Base-by-base conservation (phyloP, 139 green algal species). In the Closterium sp. region DNA sequence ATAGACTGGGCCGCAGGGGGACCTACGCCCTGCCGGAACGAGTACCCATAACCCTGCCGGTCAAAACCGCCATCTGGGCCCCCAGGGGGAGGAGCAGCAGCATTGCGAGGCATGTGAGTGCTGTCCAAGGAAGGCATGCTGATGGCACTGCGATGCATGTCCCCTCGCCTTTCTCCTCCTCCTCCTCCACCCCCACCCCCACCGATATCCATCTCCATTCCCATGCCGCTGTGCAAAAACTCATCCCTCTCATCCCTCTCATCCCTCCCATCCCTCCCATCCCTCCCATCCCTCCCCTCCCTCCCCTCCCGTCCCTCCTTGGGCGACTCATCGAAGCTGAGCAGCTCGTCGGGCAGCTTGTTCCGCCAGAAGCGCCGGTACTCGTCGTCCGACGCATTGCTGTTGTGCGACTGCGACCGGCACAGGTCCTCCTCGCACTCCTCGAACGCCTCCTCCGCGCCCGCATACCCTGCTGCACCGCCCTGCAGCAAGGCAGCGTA, bases 281-380 rank as follows among this genome's bases (percentile, higher is more conserved):
- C 38, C 0, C 38, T 10, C 38, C 38, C 38, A 10, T 10, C 38
- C 38, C 43, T 69, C 10, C 43, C 43, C 1, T 69, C 43, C 43
- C 43, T 12, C 43, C 43, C 43, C 5, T 0, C 43, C 43, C 43
- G 12, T 69, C 43, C 23, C 43, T 16, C 43, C 3, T 69, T 69
- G 9, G 43, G 43, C 43, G 43, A 69, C 43, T 91, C 36, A 16
- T 91, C 89, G n/a, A 91, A 91, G 76, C n/a, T 86, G 28, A 93
- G 43, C 0, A 93, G 90, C 4, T 93, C 90, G 34, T 93, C 90
- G 4, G 90, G 90, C 69, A 93, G 86, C 1, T 93, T 87, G 25
- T 90, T 87, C 1, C 87, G 90, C 90, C 90, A 93, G 64, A 88
- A 93, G 33, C 89, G 89, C 64, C 89, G 84, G 66, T 91, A 91